phyloP scores from a whole-genome alignment of 495 filamentous ascomycete species.

The Antarctomyces pellizariae region DNA sequence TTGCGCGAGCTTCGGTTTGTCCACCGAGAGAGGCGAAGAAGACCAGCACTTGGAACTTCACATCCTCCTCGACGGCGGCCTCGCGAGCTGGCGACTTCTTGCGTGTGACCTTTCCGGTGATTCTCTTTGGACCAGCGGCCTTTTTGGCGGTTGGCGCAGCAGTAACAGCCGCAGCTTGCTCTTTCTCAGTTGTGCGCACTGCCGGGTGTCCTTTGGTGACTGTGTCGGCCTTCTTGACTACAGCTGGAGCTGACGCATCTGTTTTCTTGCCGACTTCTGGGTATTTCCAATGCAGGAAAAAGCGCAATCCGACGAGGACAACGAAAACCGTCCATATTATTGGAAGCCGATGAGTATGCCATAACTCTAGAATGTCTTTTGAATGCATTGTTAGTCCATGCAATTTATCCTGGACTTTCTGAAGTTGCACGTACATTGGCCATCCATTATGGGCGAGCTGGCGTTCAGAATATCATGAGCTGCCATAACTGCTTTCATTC shows the following conservation, averaged over 20 bases:
- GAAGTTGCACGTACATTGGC: too few species aligned
- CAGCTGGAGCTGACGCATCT: neutral
- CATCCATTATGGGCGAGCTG: too few species aligned
- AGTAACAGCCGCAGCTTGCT: slow-evolving; percentile 1
- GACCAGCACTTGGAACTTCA: slow-evolving; percentile 47
- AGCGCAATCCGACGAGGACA: slow-evolving; percentile 16
- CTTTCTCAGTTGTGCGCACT: slow-evolving; percentile 6
- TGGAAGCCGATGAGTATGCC: slow-evolving; percentile 27
- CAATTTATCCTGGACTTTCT: too few species aligned
- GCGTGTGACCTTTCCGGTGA: slow-evolving; percentile 21
- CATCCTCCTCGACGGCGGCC: slow-evolving; percentile 8
- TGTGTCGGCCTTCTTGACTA: neutral
- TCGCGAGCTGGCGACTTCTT: slow-evolving; percentile 11
- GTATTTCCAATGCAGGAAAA: slow-evolving; percentile 18
- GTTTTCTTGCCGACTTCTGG: slow-evolving; percentile 7
- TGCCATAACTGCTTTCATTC: too few species aligned
- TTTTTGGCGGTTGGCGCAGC: slow-evolving; percentile 5
- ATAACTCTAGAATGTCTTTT: slow-evolving; percentile 25
- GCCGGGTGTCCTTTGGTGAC: neutral
- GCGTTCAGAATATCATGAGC: too few species aligned
- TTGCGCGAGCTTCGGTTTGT: slow-evolving; percentile 47
- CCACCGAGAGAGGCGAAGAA: slow-evolving; percentile 77
- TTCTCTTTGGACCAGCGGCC: slow-evolving; percentile 19
- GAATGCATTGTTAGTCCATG: neutral
- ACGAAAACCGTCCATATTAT: slow-evolving; percentile 23